Evolutionary conservation across 331 rosid genomes (phyloP), one percentile per base, ranked within the genome.

Genomic region (Pyrus hybrid): DNA sequence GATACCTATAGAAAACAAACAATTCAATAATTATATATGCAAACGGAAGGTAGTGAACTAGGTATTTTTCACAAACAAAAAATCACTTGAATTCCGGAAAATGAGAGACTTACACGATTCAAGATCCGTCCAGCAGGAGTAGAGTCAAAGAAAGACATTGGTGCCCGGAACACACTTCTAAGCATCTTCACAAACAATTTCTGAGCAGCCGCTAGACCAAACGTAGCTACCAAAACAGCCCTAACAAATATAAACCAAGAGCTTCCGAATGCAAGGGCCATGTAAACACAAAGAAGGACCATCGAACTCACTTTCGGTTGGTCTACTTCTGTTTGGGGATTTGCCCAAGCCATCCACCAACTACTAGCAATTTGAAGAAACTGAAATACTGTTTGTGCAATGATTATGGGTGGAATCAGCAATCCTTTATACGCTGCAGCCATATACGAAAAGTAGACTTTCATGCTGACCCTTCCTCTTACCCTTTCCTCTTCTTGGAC

Each of bases 281-380:
- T 95, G 81, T 95, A 95, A 79, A 91, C 98, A 68, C 71, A 82
- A 82, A 95, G 91, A 83, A 95, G 98, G 62, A 72, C 76, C 85
- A 87, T 80, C 22, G 99, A 88, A 84, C 89, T 85, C 81, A 87
- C 96, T 92, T 89, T 95, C 37, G 99, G 90, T 74, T 76, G 80
- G 74, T 87, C 97, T 81, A 97, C 97, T 87, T 85, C 93, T 23
- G 98, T 95, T 88, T 92, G 99, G 80, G 99, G 99, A 87, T 95
- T 95, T 53, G 99, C 99, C 99, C 98, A 95, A 45, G 99, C 99
- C 99, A 95, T 95, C 99, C 99, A 95, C 99, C 99, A 95, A 83
- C 88, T 95, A 76, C 99, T 92, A 72, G 99, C 97, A 80, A 95
- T 95, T 86, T 95, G 99, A 82, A 95, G 99, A 87, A 95, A 95